Percentiles rank a stretch among this genome's conserved stretches.
phyloP scores from a whole-genome alignment of 306 rosid genomes.

The Fragaria nilgerrensis region DNA sequence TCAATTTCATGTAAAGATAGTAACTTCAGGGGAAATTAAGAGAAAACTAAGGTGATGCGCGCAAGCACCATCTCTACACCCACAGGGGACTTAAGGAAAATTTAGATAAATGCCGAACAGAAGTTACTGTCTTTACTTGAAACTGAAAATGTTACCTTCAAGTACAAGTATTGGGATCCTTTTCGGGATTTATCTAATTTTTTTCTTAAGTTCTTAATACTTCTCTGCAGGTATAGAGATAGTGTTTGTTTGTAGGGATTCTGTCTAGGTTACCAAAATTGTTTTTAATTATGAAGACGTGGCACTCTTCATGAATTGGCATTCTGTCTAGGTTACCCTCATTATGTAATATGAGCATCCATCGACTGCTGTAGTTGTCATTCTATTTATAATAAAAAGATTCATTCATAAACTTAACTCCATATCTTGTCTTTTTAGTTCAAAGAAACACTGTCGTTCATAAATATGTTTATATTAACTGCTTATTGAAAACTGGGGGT shows the following conservation, averaged over 20 bases:
- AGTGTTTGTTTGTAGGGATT: not conserved
- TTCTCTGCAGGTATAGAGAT: not conserved
- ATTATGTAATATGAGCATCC: conserved; percentile 1
- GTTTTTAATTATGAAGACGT: not conserved
- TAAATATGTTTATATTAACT: not conserved
- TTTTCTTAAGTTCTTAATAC: not conserved
- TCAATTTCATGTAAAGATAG: not conserved
- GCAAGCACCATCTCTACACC: not conserved
- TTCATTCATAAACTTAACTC: not conserved
- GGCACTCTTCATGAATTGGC: not conserved
- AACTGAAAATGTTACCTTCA: not conserved
- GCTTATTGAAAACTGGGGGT: not conserved
- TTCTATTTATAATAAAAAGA: not conserved
- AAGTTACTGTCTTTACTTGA: not conserved
- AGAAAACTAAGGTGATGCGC: not conserved
- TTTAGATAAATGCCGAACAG: not conserved
- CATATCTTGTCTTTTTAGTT: not conserved
- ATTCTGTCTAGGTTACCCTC: not conserved
- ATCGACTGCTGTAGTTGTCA: not conserved
- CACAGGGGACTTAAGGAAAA: not conserved
- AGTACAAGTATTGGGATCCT: not conserved
- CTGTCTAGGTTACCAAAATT: not conserved
- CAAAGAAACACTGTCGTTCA: not conserved
- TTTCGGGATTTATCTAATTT: not conserved
- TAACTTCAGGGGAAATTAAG: not conserved